A percentile compares a stretch with the other conserved stretches of the same genome.
Evolutionary conservation across 805 yeast genomes (phyloP).

Genomic region (Pichia deserticola): DNA sequence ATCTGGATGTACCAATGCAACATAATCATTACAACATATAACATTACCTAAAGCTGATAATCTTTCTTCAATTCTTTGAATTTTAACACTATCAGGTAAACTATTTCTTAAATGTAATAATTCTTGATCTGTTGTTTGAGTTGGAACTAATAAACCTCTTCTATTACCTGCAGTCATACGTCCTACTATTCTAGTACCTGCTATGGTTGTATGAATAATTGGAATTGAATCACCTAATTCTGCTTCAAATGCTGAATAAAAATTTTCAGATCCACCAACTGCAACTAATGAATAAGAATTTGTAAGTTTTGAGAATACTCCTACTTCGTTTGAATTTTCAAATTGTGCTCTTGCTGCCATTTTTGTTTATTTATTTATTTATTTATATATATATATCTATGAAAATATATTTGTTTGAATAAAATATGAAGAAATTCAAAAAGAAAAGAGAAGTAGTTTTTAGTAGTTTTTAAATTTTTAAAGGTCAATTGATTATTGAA

Average conservation of each 20-base stretch:
- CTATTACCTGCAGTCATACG: slow-evolving; percentile 98
- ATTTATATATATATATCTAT: background rate
- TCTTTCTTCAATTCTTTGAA: slow-evolving; percentile 97
- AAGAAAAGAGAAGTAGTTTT: too few species aligned
- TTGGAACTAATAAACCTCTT: slow-evolving; percentile 93
- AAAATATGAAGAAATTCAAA: background rate
- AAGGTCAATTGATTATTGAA: too few species aligned
- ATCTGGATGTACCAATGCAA: slow-evolving; percentile 98
- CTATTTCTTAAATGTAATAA: slow-evolving; percentile 95
- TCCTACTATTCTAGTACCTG: slow-evolving; percentile 96
- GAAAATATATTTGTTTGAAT: background rate
- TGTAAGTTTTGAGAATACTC: slow-evolving; percentile 91
- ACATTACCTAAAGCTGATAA: slow-evolving; percentile 95
- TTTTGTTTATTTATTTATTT: background rate
- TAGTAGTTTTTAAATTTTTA: too few species aligned
- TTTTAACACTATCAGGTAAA: slow-evolving; percentile 89
- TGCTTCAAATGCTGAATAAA: slow-evolving; percentile 92
- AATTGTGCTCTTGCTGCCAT: slow-evolving; percentile 74
- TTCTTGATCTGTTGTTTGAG: slow-evolving; percentile 97
- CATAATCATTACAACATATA: slow-evolving; percentile 97
- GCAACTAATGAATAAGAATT: slow-evolving; percentile 95
- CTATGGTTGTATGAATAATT: slow-evolving; percentile 93
- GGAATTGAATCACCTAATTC: slow-evolving; percentile 96
- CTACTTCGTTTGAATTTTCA: slow-evolving; percentile 85
- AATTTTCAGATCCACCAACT: slow-evolving; percentile 84